Base-by-base conservation (phyloP, 139 green algal species). In the Chlorella sp. region DNA sequence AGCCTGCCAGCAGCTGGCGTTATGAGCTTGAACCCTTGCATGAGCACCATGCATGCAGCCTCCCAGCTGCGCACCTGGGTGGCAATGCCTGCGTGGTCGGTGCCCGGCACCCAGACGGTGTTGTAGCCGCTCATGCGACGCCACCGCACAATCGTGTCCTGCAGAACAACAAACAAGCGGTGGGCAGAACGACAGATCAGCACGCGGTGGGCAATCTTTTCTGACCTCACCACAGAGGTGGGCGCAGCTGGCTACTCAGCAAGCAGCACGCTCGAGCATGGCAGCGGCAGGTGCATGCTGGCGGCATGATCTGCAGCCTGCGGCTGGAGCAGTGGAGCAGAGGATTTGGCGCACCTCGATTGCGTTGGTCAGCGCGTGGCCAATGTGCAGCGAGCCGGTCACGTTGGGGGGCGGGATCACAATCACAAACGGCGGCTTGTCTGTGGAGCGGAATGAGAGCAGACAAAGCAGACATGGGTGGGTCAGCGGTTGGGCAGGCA, bases 371-470 rank as follows among this genome's bases (percentile, higher is more conserved):
- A 91, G 75, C 0, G 97, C 97, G 89, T 99, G 97, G 51, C 97
- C 97, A 76, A 99, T 98, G 89, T 99, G 97, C 83, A 99, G 94
- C 16, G 91, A 92, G 32, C 97, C 97, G 18, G 97, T 99, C 25
- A 99, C 97, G 89, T 99, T 99, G 41, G 97, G 97, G 25, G 97
- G 97, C 2, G 97, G 97, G 88, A 99, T 99, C 71, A 99, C 97
- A 67, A 99, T 98, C 26, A 96, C 93, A 91, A 98, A 99, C 30
- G 94, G 94, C 1, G 92, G 90, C 91, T 98, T 98, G 89, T 88
- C 81, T 67, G 65, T 56, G 39, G 34, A 23, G 4, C 60, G 23
- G 55, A n/a, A 4, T 20, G 30, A 13, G 34, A 56, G 13, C 57
- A 25, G 34, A 17, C 23, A 6, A 28, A 23, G 12, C 2, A 9